Conservation (phyloP, 73 alveolate species). For the Tetrahymena thermophila region DNA sequence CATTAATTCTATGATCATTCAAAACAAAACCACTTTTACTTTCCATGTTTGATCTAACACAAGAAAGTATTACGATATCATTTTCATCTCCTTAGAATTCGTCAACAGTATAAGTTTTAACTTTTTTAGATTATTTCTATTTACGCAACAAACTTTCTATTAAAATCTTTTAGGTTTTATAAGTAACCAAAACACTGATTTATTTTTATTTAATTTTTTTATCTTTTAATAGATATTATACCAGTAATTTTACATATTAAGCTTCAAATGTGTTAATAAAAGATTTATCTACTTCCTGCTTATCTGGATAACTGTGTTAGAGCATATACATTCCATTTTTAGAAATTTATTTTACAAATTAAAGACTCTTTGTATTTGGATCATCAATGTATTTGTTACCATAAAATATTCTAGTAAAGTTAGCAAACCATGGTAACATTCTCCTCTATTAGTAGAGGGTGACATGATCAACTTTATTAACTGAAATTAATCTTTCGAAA, state of each 20-base stretch:
- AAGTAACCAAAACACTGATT: slow-evolving; percentile 66
- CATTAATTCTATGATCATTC: slow-evolving; percentile 76
- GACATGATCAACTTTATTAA: slow-evolving; percentile 41
- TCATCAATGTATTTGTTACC: slow-evolving; percentile 46
- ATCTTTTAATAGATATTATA: slow-evolving; percentile 36
- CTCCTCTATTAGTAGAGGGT: slow-evolving; percentile 58
- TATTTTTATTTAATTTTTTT: slow-evolving; percentile 43
- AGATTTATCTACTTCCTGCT: slow-evolving; percentile 45
- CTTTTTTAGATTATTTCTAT: background rate
- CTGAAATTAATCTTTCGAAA: slow-evolving; percentile 77
- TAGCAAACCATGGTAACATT: slow-evolving; percentile 77
- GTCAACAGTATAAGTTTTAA: slow-evolving; percentile 74
- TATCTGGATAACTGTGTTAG: slow-evolving; percentile 54
- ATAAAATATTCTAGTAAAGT: slow-evolving; percentile 67
- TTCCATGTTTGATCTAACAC: slow-evolving; percentile 68
- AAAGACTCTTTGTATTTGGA: slow-evolving; percentile 7
- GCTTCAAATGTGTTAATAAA: slow-evolving; percentile 71
- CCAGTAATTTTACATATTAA: slow-evolving; percentile 41
- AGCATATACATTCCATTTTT: slow-evolving; percentile 50
- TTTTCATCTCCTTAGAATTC: slow-evolving; percentile 89
- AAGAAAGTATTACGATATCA: slow-evolving; percentile 71
- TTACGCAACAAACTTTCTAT: background rate
- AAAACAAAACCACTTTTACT: slow-evolving; percentile 59
- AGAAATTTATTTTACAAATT: slow-evolving; percentile 1
- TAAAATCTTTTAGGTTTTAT: slow-evolving; percentile 42